Percentiles rank a stretch among this genome's conserved stretches.
These are phyloP conservation scores for Metarhizium album DNA, from an alignment of 2,329 filamentous ascomycete genomes.

Conservation along the genomic window DNA sequence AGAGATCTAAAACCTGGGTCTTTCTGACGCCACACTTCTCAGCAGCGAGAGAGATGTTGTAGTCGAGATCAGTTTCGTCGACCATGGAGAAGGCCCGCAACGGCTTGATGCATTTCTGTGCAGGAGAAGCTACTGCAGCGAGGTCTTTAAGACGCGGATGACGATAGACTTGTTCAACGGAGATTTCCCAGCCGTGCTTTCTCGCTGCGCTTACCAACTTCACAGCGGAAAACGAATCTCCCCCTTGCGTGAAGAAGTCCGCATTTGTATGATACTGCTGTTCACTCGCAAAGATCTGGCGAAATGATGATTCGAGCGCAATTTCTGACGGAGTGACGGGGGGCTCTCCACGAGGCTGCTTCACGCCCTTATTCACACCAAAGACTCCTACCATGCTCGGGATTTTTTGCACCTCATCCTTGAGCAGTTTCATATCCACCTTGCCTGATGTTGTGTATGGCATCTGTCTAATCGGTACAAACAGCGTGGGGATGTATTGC, in stretches of 20 bases:
- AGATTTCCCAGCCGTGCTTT: no score
- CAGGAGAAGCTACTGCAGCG: not conserved
- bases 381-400: no score
- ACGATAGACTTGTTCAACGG: no score
- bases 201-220: no score
- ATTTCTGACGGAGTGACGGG: no score
- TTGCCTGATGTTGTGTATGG: not conserved
- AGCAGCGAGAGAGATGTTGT: not conserved
- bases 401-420: constrained; percentile 24
- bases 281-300: no score
- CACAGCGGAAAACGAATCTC: no score
- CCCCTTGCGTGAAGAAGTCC: no score
- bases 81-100: not conserved
- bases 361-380: no score
- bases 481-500: not conserved
- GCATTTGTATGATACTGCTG: no score
- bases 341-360: no score
- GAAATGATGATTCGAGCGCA: no score
- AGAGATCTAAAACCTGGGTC: not conserved
- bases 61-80: not conserved
- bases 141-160: constrained; percentile 10
- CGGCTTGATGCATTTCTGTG: not conserved
- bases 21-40: not conserved
- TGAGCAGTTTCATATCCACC: constrained; percentile 19
- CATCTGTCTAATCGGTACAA: not conserved